These are phyloP conservation scores for Diddensiella santjacobensis DNA, from an alignment of 805 yeast species.

Conservation along the genomic window DNA sequence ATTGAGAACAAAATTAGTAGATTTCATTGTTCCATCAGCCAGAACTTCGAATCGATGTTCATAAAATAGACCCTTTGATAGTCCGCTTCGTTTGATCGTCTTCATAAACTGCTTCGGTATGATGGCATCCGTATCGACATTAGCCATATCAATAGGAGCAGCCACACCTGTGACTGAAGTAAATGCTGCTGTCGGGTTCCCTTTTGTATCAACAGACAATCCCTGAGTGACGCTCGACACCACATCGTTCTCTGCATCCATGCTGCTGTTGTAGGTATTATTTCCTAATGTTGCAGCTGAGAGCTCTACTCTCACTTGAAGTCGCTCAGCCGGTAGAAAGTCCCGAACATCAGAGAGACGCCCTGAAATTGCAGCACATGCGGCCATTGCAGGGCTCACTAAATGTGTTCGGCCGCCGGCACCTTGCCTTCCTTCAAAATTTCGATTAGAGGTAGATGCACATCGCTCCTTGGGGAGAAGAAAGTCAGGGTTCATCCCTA, in stretches of 20 bases:
- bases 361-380: constrained; percentile 93
- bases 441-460: constrained; percentile 97
- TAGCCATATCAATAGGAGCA: constrained; percentile 91
- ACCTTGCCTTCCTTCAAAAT: constrained; percentile 99
- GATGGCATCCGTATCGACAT: constrained; percentile 96
- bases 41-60: constrained; percentile 76
- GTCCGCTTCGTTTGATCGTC: constrained; percentile 95
- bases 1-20: constrained; percentile 78
- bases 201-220: constrained; percentile 18
- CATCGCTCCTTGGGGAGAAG: constrained; percentile 92
- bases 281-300: neutral
- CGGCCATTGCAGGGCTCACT: constrained; percentile 99
- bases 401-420: constrained; percentile 91
- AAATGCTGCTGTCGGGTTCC: constrained; percentile 40
- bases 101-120: constrained; percentile 97
- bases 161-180: constrained; percentile 75
- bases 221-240: neutral
- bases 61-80: constrained; percentile 80
- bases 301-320: constrained; percentile 29
- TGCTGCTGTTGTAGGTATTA: too few relatives aligned
- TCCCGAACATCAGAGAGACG: constrained; percentile 87
- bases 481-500: constrained; percentile 98
- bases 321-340: constrained; percentile 41
- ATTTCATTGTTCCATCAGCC: constrained; percentile 53
- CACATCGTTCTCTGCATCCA: neutral